phyloP scores from a whole-genome alignment of 331 rosid species.

The Spiraea crenata region DNA sequence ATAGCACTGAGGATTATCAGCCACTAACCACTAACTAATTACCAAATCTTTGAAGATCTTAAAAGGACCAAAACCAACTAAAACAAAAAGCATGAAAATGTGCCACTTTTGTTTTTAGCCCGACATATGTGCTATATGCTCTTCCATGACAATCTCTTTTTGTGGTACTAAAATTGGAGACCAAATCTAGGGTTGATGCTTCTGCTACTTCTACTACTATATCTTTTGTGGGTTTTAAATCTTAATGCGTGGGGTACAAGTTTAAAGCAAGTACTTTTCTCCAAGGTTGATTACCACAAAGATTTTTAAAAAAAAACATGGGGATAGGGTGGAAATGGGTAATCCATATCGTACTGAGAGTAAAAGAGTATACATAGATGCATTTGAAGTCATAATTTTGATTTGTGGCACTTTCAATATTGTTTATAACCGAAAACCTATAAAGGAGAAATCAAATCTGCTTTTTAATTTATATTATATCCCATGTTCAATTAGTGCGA shows the following conservation, averaged over 20 bases:
- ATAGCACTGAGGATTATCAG: constrained; percentile 6
- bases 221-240: constrained; percentile 5
- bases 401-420: no score
- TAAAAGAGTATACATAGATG: no score
- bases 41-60: constrained; percentile 41
- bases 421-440: no score
- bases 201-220: neutral
- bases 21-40: constrained; percentile 12
- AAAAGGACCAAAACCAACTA: constrained; percentile 11
- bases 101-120: constrained; percentile 1
- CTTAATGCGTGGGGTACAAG: constrained; percentile 10
- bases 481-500: constrained; percentile 35
- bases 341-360: no score
- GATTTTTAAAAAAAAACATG: no score
- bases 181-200: constrained; percentile 4
- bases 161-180: constrained; percentile 2
- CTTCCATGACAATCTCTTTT: neutral
- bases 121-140: neutral
- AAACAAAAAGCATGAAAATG: constrained; percentile 7
- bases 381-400: no score
- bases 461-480: neutral
- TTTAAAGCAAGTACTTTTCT: constrained; percentile 15
- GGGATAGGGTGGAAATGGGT: no score
- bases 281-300: neutral
- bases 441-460: constrained; percentile 6